Evolutionary conservation across 768 basidiomycete genomes (phyloP).

Genomic region (Mycena alexandri): DNA sequence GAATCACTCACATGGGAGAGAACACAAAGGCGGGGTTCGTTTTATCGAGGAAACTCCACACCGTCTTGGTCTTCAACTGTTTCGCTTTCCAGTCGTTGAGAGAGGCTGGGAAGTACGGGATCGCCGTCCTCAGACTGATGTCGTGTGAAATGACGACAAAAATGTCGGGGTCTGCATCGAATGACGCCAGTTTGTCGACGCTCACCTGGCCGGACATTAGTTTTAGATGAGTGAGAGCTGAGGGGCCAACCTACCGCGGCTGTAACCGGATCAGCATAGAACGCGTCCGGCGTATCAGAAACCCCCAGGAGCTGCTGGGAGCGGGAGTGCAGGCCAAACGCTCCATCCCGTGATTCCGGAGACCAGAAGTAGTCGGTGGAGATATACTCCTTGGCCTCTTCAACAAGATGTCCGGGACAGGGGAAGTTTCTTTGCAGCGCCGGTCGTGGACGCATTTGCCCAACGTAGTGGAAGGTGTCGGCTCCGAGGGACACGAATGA

Average conservation of each 20-base stretch:
- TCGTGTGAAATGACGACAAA: slow-evolving; percentile 8
- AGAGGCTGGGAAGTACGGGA: slow-evolving; percentile 10
- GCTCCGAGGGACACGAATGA: slow-evolving; percentile 23
- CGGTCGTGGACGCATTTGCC: slow-evolving; percentile 6
- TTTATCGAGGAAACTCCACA: neutral
- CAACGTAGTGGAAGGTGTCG: slow-evolving; percentile 12
- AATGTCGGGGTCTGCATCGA: slow-evolving; percentile 17
- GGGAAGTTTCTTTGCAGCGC: slow-evolving; percentile 4
- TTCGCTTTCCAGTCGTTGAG: slow-evolving; percentile 9
- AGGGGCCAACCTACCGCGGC: too few relatives aligned
- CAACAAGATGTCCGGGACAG: neutral
- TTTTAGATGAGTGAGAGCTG: too few relatives aligned
- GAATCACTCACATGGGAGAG: slow-evolving; percentile 13
- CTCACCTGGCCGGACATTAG: too few relatives aligned
- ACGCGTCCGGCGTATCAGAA: slow-evolving; percentile 9
- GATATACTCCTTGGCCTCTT: neutral
- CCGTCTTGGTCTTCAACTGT: slow-evolving; percentile 1
- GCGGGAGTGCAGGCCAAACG: slow-evolving; percentile 4
- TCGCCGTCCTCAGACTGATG: neutral
- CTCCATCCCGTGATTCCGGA: slow-evolving; percentile 1
- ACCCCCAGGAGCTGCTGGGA: slow-evolving; percentile 2
- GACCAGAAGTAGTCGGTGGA: slow-evolving; percentile 13
- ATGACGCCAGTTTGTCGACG: slow-evolving; percentile 7
- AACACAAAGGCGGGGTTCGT: slow-evolving; percentile 11
- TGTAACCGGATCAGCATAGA: slow-evolving; percentile 8